Conservation (phyloP, 495 filamentous ascomycete species). For the Xylaria longipes region DNA sequence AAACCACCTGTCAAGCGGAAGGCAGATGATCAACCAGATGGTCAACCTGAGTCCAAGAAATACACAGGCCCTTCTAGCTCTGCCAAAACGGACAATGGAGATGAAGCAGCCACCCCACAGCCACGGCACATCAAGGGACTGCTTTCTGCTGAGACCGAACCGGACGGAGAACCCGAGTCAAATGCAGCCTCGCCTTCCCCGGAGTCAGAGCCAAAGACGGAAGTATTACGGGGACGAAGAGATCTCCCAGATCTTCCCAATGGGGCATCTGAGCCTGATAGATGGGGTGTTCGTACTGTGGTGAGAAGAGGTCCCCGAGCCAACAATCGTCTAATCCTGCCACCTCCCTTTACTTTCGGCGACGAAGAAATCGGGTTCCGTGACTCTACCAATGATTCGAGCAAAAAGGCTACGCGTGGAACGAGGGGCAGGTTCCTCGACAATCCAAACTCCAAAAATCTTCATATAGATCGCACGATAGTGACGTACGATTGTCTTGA, state of each 20-base stretch:
- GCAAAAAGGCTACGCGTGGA: constrained; percentile 47
- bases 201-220: constrained; percentile 22
- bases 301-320: constrained; percentile 39
- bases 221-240: constrained; percentile 28
- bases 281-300: constrained; percentile 48
- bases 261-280: constrained; percentile 47
- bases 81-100: constrained; percentile 24
- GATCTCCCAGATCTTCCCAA: constrained; percentile 47
- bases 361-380: constrained; percentile 57
- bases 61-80: constrained; percentile 30
- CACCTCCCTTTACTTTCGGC: constrained; percentile 45
- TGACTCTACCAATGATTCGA: constrained; percentile 53
- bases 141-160: constrained; percentile 48
- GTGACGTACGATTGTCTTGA: constrained; percentile 51
- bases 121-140: constrained; percentile 50
- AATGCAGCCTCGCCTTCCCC: constrained; percentile 46
- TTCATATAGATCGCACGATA: constrained; percentile 51
- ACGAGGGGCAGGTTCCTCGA: constrained; percentile 49
- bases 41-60: constrained; percentile 47
- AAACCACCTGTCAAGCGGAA: constrained; percentile 45
- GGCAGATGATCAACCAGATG: constrained; percentile 49
- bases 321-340: constrained; percentile 54
- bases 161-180: constrained; percentile 47
- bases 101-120: constrained; percentile 36
- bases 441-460: constrained; percentile 47